Evolutionary conservation across 805 yeast species (phyloP).

Genomic region (Yarrowia keelungensis): DNA sequence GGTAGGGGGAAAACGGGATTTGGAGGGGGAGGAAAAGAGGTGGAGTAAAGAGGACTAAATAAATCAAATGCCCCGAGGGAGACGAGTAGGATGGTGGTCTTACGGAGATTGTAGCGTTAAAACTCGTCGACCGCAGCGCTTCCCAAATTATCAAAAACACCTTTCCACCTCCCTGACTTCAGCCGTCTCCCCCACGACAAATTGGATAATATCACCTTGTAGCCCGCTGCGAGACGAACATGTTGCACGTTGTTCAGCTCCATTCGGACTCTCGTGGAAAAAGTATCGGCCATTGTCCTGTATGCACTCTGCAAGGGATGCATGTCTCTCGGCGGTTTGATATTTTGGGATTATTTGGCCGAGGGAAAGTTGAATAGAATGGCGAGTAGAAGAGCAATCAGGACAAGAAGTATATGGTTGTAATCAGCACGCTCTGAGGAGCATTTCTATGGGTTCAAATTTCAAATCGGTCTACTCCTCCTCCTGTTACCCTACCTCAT

Average conservation of each 20-base stretch:
- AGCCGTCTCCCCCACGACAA: too few relatives aligned
- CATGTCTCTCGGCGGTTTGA: neutral
- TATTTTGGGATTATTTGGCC: neutral
- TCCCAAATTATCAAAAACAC: neutral
- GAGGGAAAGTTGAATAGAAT: neutral
- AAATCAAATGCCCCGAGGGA: too few relatives aligned
- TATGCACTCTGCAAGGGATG: constrained; percentile 16
- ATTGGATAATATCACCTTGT: neutral
- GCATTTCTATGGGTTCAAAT: neutral
- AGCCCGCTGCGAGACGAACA: neutral
- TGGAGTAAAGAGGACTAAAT: too few relatives aligned
- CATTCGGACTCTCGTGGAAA: neutral
- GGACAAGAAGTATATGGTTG: neutral
- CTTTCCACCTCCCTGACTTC: neutral
- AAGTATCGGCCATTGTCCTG: constrained; percentile 16
- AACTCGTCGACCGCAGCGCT: too few relatives aligned
- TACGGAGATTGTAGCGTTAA: too few relatives aligned
- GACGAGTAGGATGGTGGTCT: too few relatives aligned
- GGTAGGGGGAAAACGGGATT: too few relatives aligned
- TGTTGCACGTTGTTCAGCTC: neutral
- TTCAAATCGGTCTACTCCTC: too few relatives aligned
- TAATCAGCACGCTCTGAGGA: neutral
- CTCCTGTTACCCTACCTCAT: neutral
- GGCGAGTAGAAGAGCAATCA: neutral
- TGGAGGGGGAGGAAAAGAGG: too few relatives aligned